phyloP scores from a whole-genome alignment of 805 yeast genomes.

The Candida tallmaniae region DNA sequence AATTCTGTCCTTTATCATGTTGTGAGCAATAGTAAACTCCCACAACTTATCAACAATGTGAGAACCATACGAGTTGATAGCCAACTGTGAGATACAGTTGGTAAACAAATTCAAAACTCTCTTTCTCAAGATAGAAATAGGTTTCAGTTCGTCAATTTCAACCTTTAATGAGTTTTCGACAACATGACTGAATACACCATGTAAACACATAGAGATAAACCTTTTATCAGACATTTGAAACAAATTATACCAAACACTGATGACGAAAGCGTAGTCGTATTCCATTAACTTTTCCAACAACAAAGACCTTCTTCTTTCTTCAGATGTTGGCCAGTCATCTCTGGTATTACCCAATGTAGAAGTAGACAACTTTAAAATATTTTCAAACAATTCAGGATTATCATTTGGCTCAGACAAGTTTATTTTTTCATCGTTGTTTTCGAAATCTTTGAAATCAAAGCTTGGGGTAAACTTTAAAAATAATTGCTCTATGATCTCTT shows the following conservation, averaged over 20 bases:
- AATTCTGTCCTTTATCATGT: slow-evolving; percentile 80
- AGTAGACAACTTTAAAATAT: slow-evolving; percentile 55
- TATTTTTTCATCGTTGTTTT: slow-evolving; percentile 9
- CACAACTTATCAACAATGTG: slow-evolving; percentile 84
- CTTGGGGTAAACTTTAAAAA: slow-evolving; percentile 40
- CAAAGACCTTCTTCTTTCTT: slow-evolving; percentile 74
- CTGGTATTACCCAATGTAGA: slow-evolving; percentile 79
- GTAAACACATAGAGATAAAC: slow-evolving; percentile 70
- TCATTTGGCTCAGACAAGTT: background rate
- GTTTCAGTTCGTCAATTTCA: slow-evolving; percentile 34
- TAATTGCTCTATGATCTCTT: slow-evolving; percentile 49
- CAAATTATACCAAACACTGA: slow-evolving; percentile 55
- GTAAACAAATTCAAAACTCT: slow-evolving; percentile 62
- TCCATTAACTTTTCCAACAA: slow-evolving; percentile 70
- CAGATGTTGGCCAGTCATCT: slow-evolving; percentile 91
- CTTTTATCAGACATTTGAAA: slow-evolving; percentile 57
- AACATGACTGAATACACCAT: slow-evolving; percentile 89
- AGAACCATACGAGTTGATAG: slow-evolving; percentile 87
- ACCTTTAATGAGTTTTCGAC: slow-evolving; percentile 60
- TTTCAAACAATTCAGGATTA: slow-evolving; percentile 56
- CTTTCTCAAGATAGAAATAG: slow-evolving; percentile 54
- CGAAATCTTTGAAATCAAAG: slow-evolving; percentile 18
- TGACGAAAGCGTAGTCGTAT: slow-evolving; percentile 58
- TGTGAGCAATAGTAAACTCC: slow-evolving; percentile 71
- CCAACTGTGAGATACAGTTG: slow-evolving; percentile 50